These are phyloP conservation scores for Aureobasidium sp. DNA, from an alignment of 2,329 filamentous ascomycete species.

Conservation along the genomic window DNA sequence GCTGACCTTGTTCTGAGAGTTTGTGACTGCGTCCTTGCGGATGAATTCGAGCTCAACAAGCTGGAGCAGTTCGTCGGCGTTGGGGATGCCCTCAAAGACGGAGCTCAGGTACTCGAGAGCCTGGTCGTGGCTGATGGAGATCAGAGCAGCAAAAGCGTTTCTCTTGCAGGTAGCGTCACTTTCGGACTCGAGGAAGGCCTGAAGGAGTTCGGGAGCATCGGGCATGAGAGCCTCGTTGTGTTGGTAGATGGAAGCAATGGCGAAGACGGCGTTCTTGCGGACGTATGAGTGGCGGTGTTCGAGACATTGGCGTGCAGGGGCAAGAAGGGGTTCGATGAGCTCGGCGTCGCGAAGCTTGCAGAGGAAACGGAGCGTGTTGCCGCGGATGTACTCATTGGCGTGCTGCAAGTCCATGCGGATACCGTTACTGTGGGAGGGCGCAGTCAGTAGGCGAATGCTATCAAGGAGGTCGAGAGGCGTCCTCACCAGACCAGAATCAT, in stretches of 20 bases:
- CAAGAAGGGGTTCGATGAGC: conserved; percentile 90
- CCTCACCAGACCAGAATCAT: conserved; percentile 95
- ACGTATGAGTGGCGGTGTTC: conserved; percentile 97
- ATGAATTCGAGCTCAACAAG: conserved; percentile 96
- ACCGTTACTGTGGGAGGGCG: conserved; percentile 64
- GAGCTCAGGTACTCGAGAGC: conserved; percentile 80
- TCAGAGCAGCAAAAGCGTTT: conserved; percentile 89
- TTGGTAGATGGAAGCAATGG: conserved; percentile 83
- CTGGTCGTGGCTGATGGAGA: conserved; percentile 88
- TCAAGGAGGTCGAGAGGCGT: background rate
- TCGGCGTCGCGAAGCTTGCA: conserved; percentile 94
- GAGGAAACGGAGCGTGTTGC: conserved; percentile 95
- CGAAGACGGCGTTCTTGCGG: conserved; percentile 95
- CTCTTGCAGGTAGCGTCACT: conserved; percentile 94
- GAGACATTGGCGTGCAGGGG: conserved; percentile 83
- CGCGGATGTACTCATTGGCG: conserved; percentile 95
- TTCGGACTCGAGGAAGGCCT: conserved; percentile 82
- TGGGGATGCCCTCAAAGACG: conserved; percentile 88
- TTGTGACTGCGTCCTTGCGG: conserved; percentile 91
- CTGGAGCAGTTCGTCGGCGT: conserved; percentile 88
- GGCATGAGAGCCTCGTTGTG: conserved; percentile 90
- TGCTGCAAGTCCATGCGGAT: conserved; percentile 97
- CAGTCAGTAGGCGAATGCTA: background rate
- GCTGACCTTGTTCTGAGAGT: conserved; percentile 82
- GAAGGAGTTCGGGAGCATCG: conserved; percentile 87